phyloP scores from a whole-genome alignment of 1,284 basidiomycete species.

The Porodaedalea pini region DNA sequence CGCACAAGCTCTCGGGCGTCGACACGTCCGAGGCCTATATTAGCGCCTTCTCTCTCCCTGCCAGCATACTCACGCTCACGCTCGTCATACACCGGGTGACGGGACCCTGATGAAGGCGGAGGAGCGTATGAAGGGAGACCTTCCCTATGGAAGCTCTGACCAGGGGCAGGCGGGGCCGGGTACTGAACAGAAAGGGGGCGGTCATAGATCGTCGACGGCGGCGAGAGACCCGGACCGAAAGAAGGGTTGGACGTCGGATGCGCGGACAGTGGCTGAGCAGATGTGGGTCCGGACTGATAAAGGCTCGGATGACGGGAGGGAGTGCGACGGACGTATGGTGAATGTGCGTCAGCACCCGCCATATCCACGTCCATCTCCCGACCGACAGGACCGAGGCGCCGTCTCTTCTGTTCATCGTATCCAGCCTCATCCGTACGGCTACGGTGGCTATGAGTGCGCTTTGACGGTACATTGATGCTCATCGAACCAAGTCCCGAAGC shows the following conservation, averaged over 20 bases:
- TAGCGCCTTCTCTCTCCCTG: background rate
- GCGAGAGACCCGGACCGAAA: background rate
- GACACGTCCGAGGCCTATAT: background rate
- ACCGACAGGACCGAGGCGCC: constrained; percentile 1
- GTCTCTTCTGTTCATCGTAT: constrained; percentile 10
- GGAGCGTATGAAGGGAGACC: background rate
- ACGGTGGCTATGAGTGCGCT: constrained; percentile 1
- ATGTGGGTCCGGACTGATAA: background rate
- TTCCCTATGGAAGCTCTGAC: background rate
- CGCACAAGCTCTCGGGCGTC: constrained; percentile 15
- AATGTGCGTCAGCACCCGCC: background rate
- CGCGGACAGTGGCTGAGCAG: background rate
- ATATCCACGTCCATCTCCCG: constrained; percentile 13
- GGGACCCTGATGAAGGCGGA: background rate
- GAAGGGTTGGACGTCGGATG: background rate
- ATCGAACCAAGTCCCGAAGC: constrained; percentile 5
- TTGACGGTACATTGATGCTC: background rate
- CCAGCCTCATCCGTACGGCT: constrained; percentile 1
- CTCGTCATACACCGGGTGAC: background rate
- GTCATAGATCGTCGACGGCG: background rate
- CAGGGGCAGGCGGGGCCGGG: background rate
- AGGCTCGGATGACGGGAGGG: background rate
- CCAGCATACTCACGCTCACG: background rate
- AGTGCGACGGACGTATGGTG: background rate
- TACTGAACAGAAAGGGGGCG: background rate